Base-by-base conservation (phyloP, 2,329 filamentous ascomycete species). In the Aspergillus sp. region DNA sequence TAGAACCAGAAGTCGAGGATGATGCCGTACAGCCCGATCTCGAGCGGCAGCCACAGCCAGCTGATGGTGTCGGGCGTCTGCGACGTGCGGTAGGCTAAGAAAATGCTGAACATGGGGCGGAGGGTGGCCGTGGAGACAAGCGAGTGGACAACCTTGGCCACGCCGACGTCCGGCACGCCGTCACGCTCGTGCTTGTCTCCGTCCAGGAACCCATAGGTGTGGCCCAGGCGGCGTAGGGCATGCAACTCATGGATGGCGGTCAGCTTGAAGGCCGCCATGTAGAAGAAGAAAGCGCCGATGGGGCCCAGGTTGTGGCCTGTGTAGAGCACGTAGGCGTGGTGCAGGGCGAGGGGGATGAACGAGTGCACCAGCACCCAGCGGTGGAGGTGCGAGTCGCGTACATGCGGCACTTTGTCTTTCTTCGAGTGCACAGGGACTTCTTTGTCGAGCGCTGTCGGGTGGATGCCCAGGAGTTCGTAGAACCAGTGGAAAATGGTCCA, bases 1-100 rank as follows among this genome's bases (percentile, higher is more conserved):
- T 59, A 59, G 48, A 59, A 59, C 57, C 57, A 59, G 48, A 59
- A 59, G 42, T 59, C 57, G 49, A 59, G 52, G 50, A 56, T 55
- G 35, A 59, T 53, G 5, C 55, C 53, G 47, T 58, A 59, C 1
- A 59, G 32, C 1, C 57, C 56, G 7, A 45, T 49, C 35, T 59
- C 57, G 0, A 59, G 49, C 1, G 52, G 51, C 2, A 59, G 45
- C 57, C 56, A 59, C 48, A 32, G 27, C 35, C 56, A 57, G 33
- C 36, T 54, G 30, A 59, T 57, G 1, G 48, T 46, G 2, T 52
- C 47, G 6, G 56, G 57, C 0, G 50, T 40, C 29, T 55, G 38
- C 26, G 40, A 35, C 4, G 47, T 36, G 41, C 50, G 48, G 41
- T 59, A 59, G 43, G 53, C 48, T 12, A 59, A 48, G 48, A 58